Conservation (phyloP, 352 stramenopile genomes). For the Pilasporangium apinafurcum region DNA sequence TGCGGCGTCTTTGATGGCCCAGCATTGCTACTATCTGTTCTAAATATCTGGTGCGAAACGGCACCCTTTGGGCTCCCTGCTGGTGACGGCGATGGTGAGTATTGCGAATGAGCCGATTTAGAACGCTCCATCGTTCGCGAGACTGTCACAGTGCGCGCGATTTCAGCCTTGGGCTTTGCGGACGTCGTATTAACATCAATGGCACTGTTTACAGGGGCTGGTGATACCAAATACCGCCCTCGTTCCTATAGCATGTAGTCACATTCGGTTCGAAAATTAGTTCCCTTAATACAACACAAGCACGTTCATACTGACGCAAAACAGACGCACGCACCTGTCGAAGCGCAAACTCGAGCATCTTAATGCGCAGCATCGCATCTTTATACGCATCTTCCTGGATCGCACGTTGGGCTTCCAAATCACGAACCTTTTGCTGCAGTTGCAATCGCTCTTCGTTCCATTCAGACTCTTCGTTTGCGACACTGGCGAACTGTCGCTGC, state of each 20-base stretch:
- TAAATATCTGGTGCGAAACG: slow-evolving; percentile 44
- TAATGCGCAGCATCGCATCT: slow-evolving; percentile 77
- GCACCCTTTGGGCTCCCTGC: slow-evolving; percentile 12
- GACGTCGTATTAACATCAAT: slow-evolving; percentile 14
- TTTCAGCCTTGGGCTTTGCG: slow-evolving; percentile 22
- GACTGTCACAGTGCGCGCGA: slow-evolving; percentile 46
- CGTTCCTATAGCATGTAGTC: slow-evolving; percentile 26
- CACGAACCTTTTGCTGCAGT: slow-evolving; percentile 66
- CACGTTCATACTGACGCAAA: not conserved
- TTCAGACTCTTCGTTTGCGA: slow-evolving; percentile 61
- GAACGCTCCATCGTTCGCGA: slow-evolving; percentile 49
- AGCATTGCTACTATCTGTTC: slow-evolving; percentile 37
- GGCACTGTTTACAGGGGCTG: slow-evolving; percentile 52
- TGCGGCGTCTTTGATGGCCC: slow-evolving; percentile 15
- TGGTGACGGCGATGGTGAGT: slow-evolving; percentile 26
- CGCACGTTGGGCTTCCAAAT: slow-evolving; percentile 68
- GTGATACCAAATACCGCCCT: slow-evolving; percentile 71
- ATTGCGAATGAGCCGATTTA: slow-evolving; percentile 35
- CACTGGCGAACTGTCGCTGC: slow-evolving; percentile 78
- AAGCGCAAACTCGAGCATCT: slow-evolving; percentile 87
- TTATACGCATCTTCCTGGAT: slow-evolving; percentile 83
- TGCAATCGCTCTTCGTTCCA: slow-evolving; percentile 76
- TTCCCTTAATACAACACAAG: not conserved
- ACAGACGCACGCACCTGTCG: slow-evolving; percentile 31
- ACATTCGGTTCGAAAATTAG: not conserved